Conservation (phyloP, 257 asterid species). For the Fraxinus pennsylvanica region DNA sequence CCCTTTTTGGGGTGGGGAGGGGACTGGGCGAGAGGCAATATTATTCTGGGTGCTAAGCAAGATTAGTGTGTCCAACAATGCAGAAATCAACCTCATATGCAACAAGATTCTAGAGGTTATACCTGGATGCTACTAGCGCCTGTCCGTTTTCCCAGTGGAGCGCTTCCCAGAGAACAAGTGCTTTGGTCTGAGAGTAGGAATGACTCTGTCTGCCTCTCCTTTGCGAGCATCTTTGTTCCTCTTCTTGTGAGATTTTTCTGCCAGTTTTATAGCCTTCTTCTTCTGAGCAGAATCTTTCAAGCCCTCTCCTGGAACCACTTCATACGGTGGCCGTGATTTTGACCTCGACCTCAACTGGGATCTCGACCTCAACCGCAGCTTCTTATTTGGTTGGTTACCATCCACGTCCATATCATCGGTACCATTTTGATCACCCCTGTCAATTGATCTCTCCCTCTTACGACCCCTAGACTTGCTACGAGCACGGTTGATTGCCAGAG, state of each 20-base stretch:
- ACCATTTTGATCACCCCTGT: conserved; percentile 32
- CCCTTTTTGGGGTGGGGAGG: not conserved
- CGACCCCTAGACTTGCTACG: conserved; percentile 86
- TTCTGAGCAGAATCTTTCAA: conserved; percentile 75
- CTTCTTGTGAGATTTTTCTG: conserved; percentile 48
- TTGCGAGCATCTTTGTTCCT: conserved; percentile 83
- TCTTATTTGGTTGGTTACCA: conserved; percentile 61
- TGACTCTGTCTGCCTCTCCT: conserved; percentile 91
- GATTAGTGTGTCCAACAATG: not conserved
- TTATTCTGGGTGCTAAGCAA: not conserved
- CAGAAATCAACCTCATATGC: not conserved
- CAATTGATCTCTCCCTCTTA: conserved; percentile 81
- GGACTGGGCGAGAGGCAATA: not conserved
- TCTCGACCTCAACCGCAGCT: conserved; percentile 48
- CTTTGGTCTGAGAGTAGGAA: conserved; percentile 76
- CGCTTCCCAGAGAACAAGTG: conserved; percentile 91
- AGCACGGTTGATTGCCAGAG: conserved; percentile 71
- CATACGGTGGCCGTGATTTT: conserved; percentile 59
- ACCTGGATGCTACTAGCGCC: conserved; percentile 70
- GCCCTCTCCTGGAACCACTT: conserved; percentile 87
- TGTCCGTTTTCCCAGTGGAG: conserved; percentile 71
- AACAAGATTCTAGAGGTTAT: conserved; percentile 5
- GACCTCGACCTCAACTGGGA: conserved; percentile 58
- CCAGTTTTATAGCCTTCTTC: conserved; percentile 62
- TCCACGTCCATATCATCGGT: conserved; percentile 73